Conservation (phyloP, 2,329 filamentous ascomycete species). For the Ophiostoma angusticollis region DNA sequence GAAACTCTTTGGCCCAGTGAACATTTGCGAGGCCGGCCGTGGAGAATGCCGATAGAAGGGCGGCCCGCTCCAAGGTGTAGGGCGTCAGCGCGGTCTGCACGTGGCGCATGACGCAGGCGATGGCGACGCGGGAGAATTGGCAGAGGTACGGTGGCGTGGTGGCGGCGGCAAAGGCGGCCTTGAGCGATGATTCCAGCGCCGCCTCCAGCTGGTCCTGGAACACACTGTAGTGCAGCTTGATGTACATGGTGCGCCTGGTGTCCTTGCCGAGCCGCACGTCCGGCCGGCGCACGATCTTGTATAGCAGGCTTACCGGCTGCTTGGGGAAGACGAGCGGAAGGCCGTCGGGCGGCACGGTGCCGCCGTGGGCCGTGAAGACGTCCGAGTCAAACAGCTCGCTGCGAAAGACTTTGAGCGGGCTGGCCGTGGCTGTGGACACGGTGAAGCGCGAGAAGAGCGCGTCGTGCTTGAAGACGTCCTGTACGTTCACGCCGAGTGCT, state of each 20-base stretch:
- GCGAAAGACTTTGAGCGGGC: slow-evolving; percentile 61
- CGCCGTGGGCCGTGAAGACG: slow-evolving; percentile 52
- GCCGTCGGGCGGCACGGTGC: slow-evolving; percentile 38
- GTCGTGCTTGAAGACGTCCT: slow-evolving; percentile 82
- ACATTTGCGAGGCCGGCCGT: slow-evolving; percentile 34
- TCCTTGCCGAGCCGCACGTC: slow-evolving; percentile 19
- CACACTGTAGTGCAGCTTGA: slow-evolving; percentile 64
- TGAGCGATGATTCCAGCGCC: slow-evolving; percentile 32
- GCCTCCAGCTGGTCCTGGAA: slow-evolving; percentile 59
- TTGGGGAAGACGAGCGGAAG: slow-evolving; percentile 59
- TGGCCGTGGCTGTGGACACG: slow-evolving; percentile 64
- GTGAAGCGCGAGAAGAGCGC: slow-evolving; percentile 82
- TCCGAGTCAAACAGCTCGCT: slow-evolving; percentile 60
- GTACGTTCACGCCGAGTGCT: slow-evolving; percentile 86
- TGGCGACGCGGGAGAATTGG: slow-evolving; percentile 5
- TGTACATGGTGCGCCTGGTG: slow-evolving; percentile 39
- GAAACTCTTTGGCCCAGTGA: slow-evolving; percentile 37
- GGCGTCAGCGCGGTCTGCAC: slow-evolving; percentile 30
- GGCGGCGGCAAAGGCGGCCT: slow-evolving; percentile 18
- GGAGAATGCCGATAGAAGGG: slow-evolving; percentile 37
- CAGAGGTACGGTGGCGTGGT: slow-evolving; percentile 13
- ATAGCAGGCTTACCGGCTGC: slow-evolving; percentile 69
- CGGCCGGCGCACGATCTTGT: slow-evolving; percentile 55
- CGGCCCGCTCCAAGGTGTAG: slow-evolving; percentile 43
- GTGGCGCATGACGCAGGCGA: slow-evolving; percentile 29